Evolutionary conservation across 2,329 filamentous ascomycete genomes (phyloP), one percentile per base, ranked within the genome.

Genomic region (Talaromyces sp.): DNA sequence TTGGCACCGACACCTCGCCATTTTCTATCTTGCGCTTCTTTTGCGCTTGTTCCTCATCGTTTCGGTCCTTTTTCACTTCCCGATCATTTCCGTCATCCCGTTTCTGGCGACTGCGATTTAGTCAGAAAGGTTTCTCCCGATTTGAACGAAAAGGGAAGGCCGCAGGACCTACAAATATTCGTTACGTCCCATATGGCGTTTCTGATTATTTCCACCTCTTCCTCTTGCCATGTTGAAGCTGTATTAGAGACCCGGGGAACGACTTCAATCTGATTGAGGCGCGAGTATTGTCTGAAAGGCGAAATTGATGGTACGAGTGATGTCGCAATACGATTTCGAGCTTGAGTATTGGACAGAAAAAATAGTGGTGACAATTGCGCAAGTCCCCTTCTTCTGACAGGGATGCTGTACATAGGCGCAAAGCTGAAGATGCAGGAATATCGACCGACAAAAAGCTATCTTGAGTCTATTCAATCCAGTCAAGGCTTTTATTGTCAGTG

Each of bases 131-230:
- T 37, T 61, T 62, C 25, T 70, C 70, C 17, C 35, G 43, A 39
- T 61, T 49, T 63, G 13, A 61, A 45, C 17, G 25, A 47, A 56
- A 63, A 31, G 31, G 33, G 19, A 47, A 47, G 37, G 33, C 19
- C 10, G 22, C 27, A 62, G 61, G 17, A 45, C 84, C 75, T 81
- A 90, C 89, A 83, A 84, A 79, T 86, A 89, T 74, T 88, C 87
- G 67, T 80, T 82, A 77, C 89, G 81, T 71, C 89, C 88, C 85
- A 89, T 80, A 85, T 89, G 85, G 76, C 82, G 82, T 75, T 85
- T 88, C 85, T 87, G 87, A 83, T 81, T 80, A 75, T 78, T 74
- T 70, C 75, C 73, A 74, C 74, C 73, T 72, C 73, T 68, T 70
- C 71, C 68, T 66, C 67, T 70, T 71, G 70, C 68, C 35, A 75